Conservation (phyloP, 2,329 filamentous ascomycete genomes). For the Venturia aucupariae region DNA sequence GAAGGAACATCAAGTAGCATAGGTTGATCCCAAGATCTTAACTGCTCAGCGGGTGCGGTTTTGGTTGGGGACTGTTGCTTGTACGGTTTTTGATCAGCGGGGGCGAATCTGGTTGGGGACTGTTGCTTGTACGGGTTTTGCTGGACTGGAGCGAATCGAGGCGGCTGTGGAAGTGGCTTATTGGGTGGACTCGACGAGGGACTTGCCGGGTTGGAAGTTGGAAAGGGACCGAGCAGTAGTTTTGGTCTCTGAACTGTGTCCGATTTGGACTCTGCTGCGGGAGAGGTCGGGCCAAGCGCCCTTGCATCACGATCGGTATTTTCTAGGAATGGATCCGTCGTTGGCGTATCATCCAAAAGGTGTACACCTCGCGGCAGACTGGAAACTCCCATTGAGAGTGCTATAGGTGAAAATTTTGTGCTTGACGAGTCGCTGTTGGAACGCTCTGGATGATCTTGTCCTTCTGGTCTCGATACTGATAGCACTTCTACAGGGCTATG, state of each 20-base stretch:
- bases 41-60: neutral
- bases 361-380: neutral
- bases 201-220: neutral
- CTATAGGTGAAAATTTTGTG: neutral
- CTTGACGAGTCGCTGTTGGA: neutral
- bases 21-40: neutral
- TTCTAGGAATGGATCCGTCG: neutral
- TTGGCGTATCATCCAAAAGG: neutral
- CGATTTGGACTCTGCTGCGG: neutral
- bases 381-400: neutral
- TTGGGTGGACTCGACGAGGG: neutral
- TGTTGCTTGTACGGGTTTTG: neutral
- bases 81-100: neutral
- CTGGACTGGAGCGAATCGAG: neutral
- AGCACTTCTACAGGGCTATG: neutral
- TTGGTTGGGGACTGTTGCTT: neutral
- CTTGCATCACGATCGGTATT: neutral
- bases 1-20: neutral
- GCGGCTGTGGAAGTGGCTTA: neutral
- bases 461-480: neutral
- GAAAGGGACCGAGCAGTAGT: neutral
- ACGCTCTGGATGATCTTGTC: neutral
- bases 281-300: neutral
- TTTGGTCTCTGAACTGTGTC: neutral
- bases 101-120: neutral